Evolutionary conservation across 2,329 filamentous ascomycete species (phyloP).

Genomic region (Zymoseptoria passerinii): DNA sequence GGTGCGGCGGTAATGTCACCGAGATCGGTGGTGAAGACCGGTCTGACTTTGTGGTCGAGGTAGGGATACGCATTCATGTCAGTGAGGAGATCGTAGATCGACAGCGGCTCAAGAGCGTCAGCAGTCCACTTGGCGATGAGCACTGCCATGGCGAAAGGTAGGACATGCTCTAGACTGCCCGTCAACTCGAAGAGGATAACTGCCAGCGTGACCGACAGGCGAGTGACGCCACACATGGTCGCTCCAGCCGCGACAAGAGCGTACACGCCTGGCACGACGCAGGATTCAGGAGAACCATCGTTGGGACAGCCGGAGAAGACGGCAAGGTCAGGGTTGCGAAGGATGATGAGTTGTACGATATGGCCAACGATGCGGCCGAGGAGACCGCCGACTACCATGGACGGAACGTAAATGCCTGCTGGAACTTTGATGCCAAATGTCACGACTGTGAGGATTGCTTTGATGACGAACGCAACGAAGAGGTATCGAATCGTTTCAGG

Average conservation of each 20-base stretch:
- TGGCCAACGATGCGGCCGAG: conserved; percentile 86
- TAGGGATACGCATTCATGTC: conserved; percentile 98
- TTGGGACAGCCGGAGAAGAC: conserved; percentile 69
- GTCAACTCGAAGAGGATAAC: conserved; percentile 96
- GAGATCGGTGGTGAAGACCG: conserved; percentile 79
- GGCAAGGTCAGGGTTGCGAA: conserved; percentile 61
- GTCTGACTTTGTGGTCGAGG: conserved; percentile 91
- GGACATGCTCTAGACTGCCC: conserved; percentile 85
- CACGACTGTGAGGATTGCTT: conserved; percentile 76
- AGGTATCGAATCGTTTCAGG: conserved; percentile 64
- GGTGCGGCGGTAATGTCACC: conserved; percentile 75
- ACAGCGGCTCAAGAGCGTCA: conserved; percentile 85
- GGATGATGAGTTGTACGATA: conserved; percentile 69
- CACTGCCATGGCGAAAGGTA: conserved; percentile 88
- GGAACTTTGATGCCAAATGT: conserved; percentile 96
- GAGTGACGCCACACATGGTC: conserved; percentile 95
- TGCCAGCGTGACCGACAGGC: conserved; percentile 83
- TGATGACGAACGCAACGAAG: conserved; percentile 74
- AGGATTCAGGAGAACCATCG: conserved; percentile 61
- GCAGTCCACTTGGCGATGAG: conserved; percentile 97
- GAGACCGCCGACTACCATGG: conserved; percentile 94
- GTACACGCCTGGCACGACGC: conserved; percentile 94
- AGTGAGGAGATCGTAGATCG: conserved; percentile 90
- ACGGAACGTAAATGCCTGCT: conserved; percentile 94
- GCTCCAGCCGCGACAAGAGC: conserved; percentile 89